A percentile compares a stretch with the other conserved stretches of the same genome.
Evolutionary conservation across 2,329 filamentous ascomycete genomes (phyloP).

Genomic region (Tolypocladium inflatum): DNA sequence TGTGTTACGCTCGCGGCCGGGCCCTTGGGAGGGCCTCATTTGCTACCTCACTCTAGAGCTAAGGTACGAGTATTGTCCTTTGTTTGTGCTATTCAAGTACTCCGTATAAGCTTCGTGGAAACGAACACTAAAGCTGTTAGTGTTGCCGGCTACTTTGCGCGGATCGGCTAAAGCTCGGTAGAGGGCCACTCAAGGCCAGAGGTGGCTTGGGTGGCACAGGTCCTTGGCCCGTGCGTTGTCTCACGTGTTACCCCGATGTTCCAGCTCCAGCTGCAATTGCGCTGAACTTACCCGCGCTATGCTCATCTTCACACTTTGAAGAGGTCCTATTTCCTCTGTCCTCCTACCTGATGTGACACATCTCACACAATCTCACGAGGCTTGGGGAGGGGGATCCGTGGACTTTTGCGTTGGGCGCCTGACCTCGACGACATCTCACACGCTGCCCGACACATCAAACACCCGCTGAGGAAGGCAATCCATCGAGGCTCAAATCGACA

Average conservation of each 20-base stretch:
- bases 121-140: too few species aligned
- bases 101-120: too few species aligned
- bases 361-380: constrained; percentile 7
- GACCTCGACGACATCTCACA: background rate
- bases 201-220: background rate
- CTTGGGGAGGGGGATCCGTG: constrained; percentile 14
- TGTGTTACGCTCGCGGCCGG: background rate
- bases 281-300: constrained; percentile 1
- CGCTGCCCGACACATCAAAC: background rate
- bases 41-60: background rate
- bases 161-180: background rate
- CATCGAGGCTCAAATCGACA: background rate
- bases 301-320: background rate
- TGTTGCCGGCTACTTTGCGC: background rate
- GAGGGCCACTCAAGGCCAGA: background rate
- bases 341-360: constrained; percentile 9
- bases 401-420: background rate
- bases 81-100: background rate
- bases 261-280: constrained; percentile 5
- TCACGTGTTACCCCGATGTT: constrained; percentile 11
- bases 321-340: background rate
- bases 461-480: background rate
- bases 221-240: constrained; percentile 12
- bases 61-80: too few species aligned
- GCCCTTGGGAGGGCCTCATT: background rate